Evolutionary conservation across 352 stramenopile species (phyloP).

Genomic region (Pythium vanterpoolii): DNA sequence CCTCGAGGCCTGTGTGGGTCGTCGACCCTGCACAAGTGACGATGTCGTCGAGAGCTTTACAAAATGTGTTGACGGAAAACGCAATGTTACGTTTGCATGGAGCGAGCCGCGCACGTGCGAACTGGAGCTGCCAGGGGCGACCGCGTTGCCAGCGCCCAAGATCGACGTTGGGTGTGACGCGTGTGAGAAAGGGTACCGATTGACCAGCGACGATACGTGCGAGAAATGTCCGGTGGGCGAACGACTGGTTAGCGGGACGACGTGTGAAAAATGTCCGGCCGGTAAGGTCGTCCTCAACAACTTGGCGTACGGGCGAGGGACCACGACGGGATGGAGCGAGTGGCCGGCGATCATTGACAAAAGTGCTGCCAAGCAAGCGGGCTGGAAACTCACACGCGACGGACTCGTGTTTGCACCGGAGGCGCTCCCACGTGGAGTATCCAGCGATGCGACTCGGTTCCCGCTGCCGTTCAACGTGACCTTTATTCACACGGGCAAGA

Average conservation of each 20-base stretch:
- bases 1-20: constrained; percentile 56
- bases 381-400: constrained; percentile 70
- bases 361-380: constrained; percentile 29
- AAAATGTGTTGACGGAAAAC: constrained; percentile 43
- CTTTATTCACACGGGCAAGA: constrained; percentile 43
- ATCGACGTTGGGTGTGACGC: constrained; percentile 41
- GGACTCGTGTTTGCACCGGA: constrained; percentile 39
- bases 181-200: constrained; percentile 46
- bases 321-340: constrained; percentile 47
- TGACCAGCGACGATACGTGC: constrained; percentile 33
- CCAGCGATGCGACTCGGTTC: constrained; percentile 31
- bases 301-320: constrained; percentile 46
- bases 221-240: constrained; percentile 28
- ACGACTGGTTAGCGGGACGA: neutral
- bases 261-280: constrained; percentile 27
- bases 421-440: neutral
- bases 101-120: constrained; percentile 67
- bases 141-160: constrained; percentile 36
- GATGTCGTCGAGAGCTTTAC: constrained; percentile 66
- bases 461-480: constrained; percentile 52
- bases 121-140: constrained; percentile 35
- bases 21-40: constrained; percentile 53
- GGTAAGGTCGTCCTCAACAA: constrained; percentile 55
- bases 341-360: constrained; percentile 62
- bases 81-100: constrained; percentile 65